Evolutionary conservation across 768 basidiomycete species (phyloP), one percentile per base, ranked within the genome.

Genomic region (Mycena epipterygia): DNA sequence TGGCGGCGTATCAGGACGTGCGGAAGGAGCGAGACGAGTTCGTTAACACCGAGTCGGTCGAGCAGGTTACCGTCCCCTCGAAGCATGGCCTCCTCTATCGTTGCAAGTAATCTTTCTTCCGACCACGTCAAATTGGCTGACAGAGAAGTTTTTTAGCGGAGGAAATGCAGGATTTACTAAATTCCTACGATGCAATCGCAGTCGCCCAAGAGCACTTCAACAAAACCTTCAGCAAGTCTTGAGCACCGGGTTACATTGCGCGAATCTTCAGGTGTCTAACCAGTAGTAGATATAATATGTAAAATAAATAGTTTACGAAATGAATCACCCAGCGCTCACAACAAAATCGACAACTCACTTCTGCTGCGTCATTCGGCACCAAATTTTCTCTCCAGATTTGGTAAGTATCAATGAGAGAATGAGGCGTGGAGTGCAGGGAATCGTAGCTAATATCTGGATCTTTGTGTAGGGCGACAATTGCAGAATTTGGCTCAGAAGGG

Each of bases 21-120:
- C 58, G 67, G 49, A 68, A 61, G 25, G 52, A 48, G 11, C 67
- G 67, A 12, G 67, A 21, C 23, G 67, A 61, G n/a, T 61, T 68
- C n/a, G 67, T 68, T 1, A 25, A 5, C 19, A 23, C 4, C 1
- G 67, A 61, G 23, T 61, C 67, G 13, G 17, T 60, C 2, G 59
- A 61, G 41, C 58, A 61, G 25, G 7, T 29, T 6, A 58, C 21
- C 3, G 37, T 57, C 37, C 55, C 64, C 19, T 35, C 55, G 17
- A 66, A 66, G 27, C n/a, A 44, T 0, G 44, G 56, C 3, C 64
- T 49, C 13, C 35, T 42, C 14, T 12, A 12, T 11, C 52, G 63
- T 5, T 57, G 64, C 49, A 21, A 46, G 64, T 49, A 8, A 21
- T 19, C n/a, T 25, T 21, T n/a, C n/a, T 27, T 39, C 61, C 6